Conservation (phyloP, 106 monocot genomes). For the Apostasia ramifera region DNA sequence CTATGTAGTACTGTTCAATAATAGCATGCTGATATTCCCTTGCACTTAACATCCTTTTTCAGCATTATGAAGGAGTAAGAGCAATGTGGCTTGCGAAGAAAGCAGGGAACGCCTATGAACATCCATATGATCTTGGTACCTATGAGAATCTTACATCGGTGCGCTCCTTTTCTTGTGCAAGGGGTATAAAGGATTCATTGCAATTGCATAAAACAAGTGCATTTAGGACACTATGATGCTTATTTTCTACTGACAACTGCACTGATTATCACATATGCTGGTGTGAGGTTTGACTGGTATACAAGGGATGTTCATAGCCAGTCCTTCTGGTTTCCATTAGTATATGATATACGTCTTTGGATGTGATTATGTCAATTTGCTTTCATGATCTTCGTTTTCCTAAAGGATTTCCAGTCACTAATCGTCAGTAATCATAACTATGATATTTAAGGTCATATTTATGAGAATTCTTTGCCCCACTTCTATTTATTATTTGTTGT, state of each 20-base stretch:
- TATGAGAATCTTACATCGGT: conserved; percentile 88
- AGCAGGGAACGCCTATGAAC: conserved; percentile 66
- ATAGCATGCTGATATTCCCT: background rate
- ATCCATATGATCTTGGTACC: conserved; percentile 92
- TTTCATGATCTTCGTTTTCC: background rate
- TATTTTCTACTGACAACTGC: background rate
- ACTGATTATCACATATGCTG: background rate
- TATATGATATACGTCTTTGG: no score
- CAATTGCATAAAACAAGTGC: background rate
- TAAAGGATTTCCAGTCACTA: no score
- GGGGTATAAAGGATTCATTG: background rate
- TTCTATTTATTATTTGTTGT: no score
- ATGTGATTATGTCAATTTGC: background rate
- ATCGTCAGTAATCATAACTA: background rate
- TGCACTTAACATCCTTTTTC: conserved; percentile 10
- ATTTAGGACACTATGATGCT: background rate
- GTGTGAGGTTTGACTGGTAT: background rate
- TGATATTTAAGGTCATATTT: no score
- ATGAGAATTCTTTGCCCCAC: no score
- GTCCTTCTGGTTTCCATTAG: no score
- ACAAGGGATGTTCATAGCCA: no score
- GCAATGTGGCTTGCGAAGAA: conserved; percentile 92
- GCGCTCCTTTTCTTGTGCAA: conserved; percentile 8
- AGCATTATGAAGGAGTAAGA: conserved; percentile 99
- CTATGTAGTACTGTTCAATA: background rate